Base-by-base conservation (phyloP, 2,329 filamentous ascomycete species). In the Pseudomassariella vexata region DNA sequence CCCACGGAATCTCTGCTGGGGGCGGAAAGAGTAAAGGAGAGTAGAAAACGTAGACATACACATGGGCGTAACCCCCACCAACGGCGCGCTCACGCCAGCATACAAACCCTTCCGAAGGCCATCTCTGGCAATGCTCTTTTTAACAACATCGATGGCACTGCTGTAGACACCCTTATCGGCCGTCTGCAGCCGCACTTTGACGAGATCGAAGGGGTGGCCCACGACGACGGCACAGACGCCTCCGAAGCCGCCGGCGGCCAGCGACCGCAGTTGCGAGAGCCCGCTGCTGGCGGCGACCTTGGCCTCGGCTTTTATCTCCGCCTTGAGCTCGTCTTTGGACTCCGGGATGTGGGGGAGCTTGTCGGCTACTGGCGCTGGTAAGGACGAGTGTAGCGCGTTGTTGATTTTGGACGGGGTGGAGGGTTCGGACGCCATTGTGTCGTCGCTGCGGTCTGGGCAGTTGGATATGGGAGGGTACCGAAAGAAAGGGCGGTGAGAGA, bases 1-100 rank as follows among this genome's bases (percentile, higher is more conserved):
- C 18, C 17, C 9, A 9, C 3, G 12, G 14, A 11, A 19, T 5
- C 21, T 25, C 11, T 11, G 28, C n/a, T 14, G 4, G 8, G 6
- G 14, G 3, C 9, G 19, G 22, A 21, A 21, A 35, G 22, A 19
- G 27, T 14, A 10, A 25, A 33, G 4, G 23, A 10, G 22, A 27
- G 9, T 15, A 9, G 11, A 27, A 22, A 10, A 29, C 20, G 11
- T 25, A 32, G 12, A 77, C 89, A 64, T 75, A 95, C 89, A 98
- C 92, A 98, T 98, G 34, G 92, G 92, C 40, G 92, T 98, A 11
- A 98, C 92, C 33, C 92, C 92, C 8, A 95, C 85, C 41, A 98
- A 66, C 26, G 92, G 92, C 49, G 92, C 92, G 47, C 85, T 92
- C 27, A 98, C 90, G 59, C 92, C 92, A n/a, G 92, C 92, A 61